phyloP scores from a whole-genome alignment of 192 early-diverging fungal genomes.

The Linnemannia elongata region DNA sequence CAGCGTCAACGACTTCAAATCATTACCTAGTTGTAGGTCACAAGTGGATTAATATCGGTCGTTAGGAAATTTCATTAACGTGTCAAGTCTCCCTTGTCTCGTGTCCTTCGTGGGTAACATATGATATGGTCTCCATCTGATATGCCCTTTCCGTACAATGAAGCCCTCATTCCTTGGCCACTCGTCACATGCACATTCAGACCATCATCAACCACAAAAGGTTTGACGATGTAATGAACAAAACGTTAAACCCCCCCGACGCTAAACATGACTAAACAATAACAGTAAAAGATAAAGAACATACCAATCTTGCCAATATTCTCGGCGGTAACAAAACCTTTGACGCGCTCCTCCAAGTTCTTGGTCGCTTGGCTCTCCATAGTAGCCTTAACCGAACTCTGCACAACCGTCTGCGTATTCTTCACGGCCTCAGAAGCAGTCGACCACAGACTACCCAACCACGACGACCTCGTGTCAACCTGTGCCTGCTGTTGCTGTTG shows the following conservation, averaged over 20 bases:
- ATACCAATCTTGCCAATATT: conserved; percentile 73
- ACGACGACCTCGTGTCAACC: conserved; percentile 40
- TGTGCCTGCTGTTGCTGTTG: conserved; percentile 45
- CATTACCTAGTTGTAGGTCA: conserved; percentile 54
- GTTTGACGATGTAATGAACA: not conserved
- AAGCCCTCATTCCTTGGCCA: not conserved
- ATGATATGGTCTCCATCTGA: too few species aligned
- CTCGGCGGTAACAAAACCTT: conserved; percentile 68
- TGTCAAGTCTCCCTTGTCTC: not conserved
- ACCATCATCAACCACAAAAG: conserved; percentile 3
- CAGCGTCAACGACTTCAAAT: conserved; percentile 62
- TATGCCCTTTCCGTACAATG: too few species aligned
- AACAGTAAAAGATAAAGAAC: not conserved
- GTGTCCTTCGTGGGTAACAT: not conserved
- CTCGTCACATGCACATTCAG: conserved; percentile 3
- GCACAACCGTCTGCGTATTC: conserved; percentile 63
- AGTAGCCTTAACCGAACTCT: conserved; percentile 65
- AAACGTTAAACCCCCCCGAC: not conserved
- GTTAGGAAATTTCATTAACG: not conserved
- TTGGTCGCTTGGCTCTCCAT: conserved; percentile 62
- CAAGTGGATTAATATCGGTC: not conserved
- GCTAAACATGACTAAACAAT: not conserved
- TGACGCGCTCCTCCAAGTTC: conserved; percentile 66
- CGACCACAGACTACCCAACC: conserved; percentile 66
- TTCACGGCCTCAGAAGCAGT: conserved; percentile 71